Base-by-base conservation (phyloP, 768 basidiomycete species). In the Xerocomellus chrysenteron region DNA sequence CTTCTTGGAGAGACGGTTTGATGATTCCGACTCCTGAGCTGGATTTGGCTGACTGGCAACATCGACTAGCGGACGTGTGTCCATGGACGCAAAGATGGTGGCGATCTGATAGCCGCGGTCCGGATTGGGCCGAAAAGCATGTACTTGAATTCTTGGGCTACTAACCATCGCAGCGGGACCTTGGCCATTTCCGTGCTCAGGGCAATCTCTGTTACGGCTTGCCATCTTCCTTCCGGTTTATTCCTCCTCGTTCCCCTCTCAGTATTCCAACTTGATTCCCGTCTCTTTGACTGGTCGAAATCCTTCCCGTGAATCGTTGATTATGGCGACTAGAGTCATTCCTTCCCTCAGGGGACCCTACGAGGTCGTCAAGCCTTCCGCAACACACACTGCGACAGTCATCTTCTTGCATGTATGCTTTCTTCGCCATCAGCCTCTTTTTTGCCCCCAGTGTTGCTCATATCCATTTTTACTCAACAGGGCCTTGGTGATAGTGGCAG, bases 391-490 rank as follows among this genome's bases (percentile, higher is more conserved):
- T 9, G 90, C 92, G 9, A 94, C 92, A 0, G 83, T 96, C 60
- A 88, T 96, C 65, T 93, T 96, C 70, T 74, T 93, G 40, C 94
- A 97, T 80, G 93, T 93, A 70, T 65, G 88, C 51, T 44, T 47
- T 49, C 16, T 40, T 35, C 19, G 16, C 43, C 33, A 42, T 26
- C 28, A 13, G 3, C 5, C n/a, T 45, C 28, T 13, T 32, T 33
- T 56, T 44, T 39, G 17, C 24, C 17, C 43, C 57, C 35, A 42
- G 16, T 46, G 32, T 53, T 50, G 41, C 55, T 59, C 50, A 45
- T 45, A 37, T 55, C 41, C 16, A 48, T 9, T 28, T 42, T 26
- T 39, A 26, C 46, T 65, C 21, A 16, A 40, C 35, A 92, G 88
- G 89, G 91, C 30, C 75, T 92, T 41, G 90, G 91, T 21, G 87